These are phyloP conservation scores for Alternaria atra DNA, from an alignment of 2,329 filamentous ascomycete species.

Conservation along the genomic window DNA sequence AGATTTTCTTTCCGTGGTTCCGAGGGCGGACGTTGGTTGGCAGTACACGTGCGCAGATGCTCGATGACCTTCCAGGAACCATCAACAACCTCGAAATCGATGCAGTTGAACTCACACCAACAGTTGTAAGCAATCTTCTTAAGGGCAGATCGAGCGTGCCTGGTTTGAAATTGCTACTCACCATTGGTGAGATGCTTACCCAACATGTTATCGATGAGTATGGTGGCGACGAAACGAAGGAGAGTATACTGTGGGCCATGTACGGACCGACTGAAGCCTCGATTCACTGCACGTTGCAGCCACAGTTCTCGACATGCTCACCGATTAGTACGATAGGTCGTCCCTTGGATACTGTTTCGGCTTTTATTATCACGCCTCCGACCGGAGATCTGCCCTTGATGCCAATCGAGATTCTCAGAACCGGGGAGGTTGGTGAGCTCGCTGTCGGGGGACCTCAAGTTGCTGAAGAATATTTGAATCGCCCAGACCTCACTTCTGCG, in stretches of 20 bases:
- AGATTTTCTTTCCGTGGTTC: constrained; percentile 88
- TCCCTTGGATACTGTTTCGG: constrained; percentile 82
- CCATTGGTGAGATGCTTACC: constrained; percentile 94
- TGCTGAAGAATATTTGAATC: constrained; percentile 82
- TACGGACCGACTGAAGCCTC: constrained; percentile 93
- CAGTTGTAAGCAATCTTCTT: constrained; percentile 81
- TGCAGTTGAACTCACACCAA: constrained; percentile 88
- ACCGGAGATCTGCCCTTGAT: constrained; percentile 23
- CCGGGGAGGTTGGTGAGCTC: constrained; percentile 79
- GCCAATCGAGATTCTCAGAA: constrained; percentile 64
- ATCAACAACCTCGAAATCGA: constrained; percentile 75
- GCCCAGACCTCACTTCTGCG: constrained; percentile 74
- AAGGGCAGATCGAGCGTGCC: constrained; percentile 73
- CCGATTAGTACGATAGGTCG: constrained; percentile 76
- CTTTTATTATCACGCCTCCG: constrained; percentile 70
- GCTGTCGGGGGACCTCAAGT: constrained; percentile 83
- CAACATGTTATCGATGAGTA: constrained; percentile 80
- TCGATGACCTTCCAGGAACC: constrained; percentile 76
- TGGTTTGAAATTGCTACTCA: constrained; percentile 74
- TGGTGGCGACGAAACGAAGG: constrained; percentile 63
- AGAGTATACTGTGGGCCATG: constrained; percentile 86
- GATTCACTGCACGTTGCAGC: constrained; percentile 85
- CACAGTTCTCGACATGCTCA: constrained; percentile 65
- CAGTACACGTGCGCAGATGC: constrained; percentile 72
- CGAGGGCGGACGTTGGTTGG: constrained; percentile 77